Percentiles rank a stretch among this genome's conserved stretches.
These are phyloP conservation scores for Gaillardinia entomophila DNA, from an alignment of 805 yeast species.

Conservation along the genomic window DNA sequence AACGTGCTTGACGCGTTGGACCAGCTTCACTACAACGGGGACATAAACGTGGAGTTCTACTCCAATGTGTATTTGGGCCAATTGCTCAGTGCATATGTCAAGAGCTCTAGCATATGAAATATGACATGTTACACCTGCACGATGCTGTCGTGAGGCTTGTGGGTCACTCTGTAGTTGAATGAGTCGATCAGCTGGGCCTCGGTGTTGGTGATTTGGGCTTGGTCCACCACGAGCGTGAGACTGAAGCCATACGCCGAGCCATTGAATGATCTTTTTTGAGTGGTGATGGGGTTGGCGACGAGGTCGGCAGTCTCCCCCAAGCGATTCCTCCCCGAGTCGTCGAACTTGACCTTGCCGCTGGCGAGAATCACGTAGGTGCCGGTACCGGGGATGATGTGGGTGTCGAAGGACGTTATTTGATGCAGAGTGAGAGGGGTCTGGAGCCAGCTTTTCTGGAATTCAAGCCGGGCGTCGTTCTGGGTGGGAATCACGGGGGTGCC, in stretches of 20 bases:
- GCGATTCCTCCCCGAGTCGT: slow-evolving; percentile 67
- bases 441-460: slow-evolving; percentile 58
- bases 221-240: slow-evolving; percentile 56
- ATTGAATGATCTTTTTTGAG: slow-evolving; percentile 46
- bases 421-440: slow-evolving; percentile 55
- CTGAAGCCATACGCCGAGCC: slow-evolving; percentile 69
- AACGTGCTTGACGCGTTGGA: slow-evolving; percentile 28
- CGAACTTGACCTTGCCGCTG: slow-evolving; percentile 63
- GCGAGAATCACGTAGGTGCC: slow-evolving; percentile 47
- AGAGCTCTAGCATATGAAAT: slow-evolving; percentile 8
- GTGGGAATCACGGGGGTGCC: slow-evolving; percentile 46
- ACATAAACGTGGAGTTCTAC: slow-evolving; percentile 17
- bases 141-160: slow-evolving; percentile 50
- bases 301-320: slow-evolving; percentile 61
- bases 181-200: slow-evolving; percentile 49
- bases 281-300: slow-evolving; percentile 14
- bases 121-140: slow-evolving; percentile 13
- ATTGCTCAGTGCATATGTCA: slow-evolving; percentile 26
- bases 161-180: slow-evolving; percentile 62
- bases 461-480: slow-evolving; percentile 29
- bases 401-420: slow-evolving; percentile 56
- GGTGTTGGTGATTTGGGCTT: slow-evolving; percentile 26
- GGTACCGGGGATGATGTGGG: slow-evolving; percentile 64
- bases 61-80: slow-evolving; percentile 28
- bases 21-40: slow-evolving; percentile 16